Conservation (phyloP, 169 alveolate genomes). For the Plasmodium vivax region DNA sequence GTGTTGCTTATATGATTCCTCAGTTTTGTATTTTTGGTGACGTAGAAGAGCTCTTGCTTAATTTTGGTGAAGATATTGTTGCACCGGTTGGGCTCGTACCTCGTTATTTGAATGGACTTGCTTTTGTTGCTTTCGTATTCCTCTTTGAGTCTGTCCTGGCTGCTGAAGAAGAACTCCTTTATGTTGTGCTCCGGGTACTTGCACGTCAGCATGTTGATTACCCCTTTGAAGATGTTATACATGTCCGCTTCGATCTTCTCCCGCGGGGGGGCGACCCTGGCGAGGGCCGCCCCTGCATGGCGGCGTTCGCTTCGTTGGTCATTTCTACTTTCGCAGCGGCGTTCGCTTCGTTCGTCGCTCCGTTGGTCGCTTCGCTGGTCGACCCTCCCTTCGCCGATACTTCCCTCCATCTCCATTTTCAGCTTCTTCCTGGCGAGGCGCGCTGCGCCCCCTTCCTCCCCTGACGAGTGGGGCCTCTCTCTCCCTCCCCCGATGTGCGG, state of each 20-base stretch:
- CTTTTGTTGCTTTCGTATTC: slow-evolving; percentile 57
- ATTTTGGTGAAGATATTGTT: slow-evolving; percentile 35
- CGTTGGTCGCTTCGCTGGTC: no score
- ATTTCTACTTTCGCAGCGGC: no score
- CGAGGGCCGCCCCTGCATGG: background rate
- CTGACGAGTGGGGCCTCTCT: background rate
- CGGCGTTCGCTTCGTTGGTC: no score
- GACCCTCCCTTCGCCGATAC: background rate
- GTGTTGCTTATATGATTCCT: slow-evolving; percentile 5
- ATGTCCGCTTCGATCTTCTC: slow-evolving; percentile 50
- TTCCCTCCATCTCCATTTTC: background rate
- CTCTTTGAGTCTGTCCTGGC: slow-evolving; percentile 62
- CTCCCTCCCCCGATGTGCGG: background rate
- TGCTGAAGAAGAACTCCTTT: slow-evolving; percentile 59
- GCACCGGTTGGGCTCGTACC: slow-evolving; percentile 26
- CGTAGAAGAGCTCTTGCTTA: slow-evolving; percentile 32
- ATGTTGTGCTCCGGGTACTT: slow-evolving; percentile 63
- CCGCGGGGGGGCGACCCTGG: background rate
- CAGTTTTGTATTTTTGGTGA: slow-evolving; percentile 1
- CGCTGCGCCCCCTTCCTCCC: background rate
- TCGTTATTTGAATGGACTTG: slow-evolving; percentile 34
- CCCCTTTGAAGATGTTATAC: slow-evolving; percentile 63
- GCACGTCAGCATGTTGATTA: slow-evolving; percentile 40
- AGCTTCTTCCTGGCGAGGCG: background rate
- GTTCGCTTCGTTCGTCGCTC: no score